Conservation (phyloP, 1,139 yeast genomes). For the Yamadazyma trypodendri region DNA sequence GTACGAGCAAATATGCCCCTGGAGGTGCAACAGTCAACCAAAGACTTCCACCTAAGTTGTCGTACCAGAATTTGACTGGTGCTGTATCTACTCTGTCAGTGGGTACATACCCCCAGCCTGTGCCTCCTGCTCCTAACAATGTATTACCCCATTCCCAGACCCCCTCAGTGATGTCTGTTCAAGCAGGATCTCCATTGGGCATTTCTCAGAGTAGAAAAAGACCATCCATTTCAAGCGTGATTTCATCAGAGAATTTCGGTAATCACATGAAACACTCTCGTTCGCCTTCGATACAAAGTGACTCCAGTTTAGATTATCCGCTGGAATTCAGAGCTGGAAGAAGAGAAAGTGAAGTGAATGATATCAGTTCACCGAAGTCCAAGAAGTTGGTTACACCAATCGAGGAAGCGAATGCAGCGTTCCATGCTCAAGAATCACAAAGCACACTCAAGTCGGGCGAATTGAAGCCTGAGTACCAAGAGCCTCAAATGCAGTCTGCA, state of each 20-base stretch:
- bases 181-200: slow-evolving; percentile 3
- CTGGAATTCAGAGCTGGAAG: slow-evolving; percentile 20
- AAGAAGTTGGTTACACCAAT: neutral
- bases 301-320: slow-evolving; percentile 32
- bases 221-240: slow-evolving; percentile 25
- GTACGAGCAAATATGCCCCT: slow-evolving; percentile 16
- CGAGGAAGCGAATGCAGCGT: slow-evolving; percentile 4
- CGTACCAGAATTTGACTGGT: slow-evolving; percentile 15
- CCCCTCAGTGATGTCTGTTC: neutral
- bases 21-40: slow-evolving; percentile 8
- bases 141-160: neutral
- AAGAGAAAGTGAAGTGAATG: slow-evolving; percentile 12
- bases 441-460: neutral
- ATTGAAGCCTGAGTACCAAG: neutral
- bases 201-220: slow-evolving; percentile 17
- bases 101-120: slow-evolving; percentile 4
- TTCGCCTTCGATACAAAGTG: slow-evolving; percentile 34
- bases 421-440: slow-evolving; percentile 1
- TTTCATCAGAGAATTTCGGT: slow-evolving; percentile 23
- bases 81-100: slow-evolving; percentile 16
- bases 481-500: too few species aligned
- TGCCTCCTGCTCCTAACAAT: neutral
- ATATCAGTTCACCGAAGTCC: neutral
- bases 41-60: slow-evolving; percentile 9
- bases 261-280: slow-evolving; percentile 4